phyloP scores from a whole-genome alignment of 495 filamentous ascomycete species.

The Staphylotrichum tortipilum region DNA sequence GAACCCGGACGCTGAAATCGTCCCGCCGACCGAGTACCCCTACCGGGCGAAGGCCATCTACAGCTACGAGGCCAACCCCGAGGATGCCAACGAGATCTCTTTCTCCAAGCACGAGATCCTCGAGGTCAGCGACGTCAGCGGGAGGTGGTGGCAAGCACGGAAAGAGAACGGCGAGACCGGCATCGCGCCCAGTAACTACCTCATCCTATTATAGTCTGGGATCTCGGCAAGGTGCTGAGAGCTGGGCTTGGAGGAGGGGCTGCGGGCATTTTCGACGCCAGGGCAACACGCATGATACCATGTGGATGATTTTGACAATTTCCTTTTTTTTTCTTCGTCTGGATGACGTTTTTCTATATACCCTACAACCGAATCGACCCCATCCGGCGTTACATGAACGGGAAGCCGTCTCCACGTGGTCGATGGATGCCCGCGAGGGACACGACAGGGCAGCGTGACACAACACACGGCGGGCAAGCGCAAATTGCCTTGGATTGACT shows the following conservation, averaged over 20 bases:
- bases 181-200: constrained; percentile 95
- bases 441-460: neutral
- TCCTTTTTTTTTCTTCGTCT: constrained; percentile 7
- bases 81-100: constrained; percentile 93
- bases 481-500: constrained; percentile 16
- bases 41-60: constrained; percentile 98
- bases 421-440: neutral
- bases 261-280: neutral
- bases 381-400: constrained; percentile 15
- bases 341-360: constrained; percentile 25
- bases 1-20: constrained; percentile 52
- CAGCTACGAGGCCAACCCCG: constrained; percentile 95
- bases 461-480: neutral
- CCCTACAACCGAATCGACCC: constrained; percentile 19
- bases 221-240: neutral
- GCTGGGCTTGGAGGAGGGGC: constrained; percentile 1
- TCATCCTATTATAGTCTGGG: constrained; percentile 75
- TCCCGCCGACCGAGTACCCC: constrained; percentile 83
- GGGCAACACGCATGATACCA: constrained; percentile 19
- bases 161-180: constrained; percentile 93
- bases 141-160: constrained; percentile 97
- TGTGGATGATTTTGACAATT: constrained; percentile 26
- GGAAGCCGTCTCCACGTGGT: neutral
- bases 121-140: constrained; percentile 94
- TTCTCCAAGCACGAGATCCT: constrained; percentile 95